These are phyloP conservation scores for Saccharata proteae DNA, from an alignment of 2,329 filamentous ascomycete genomes.

Conservation along the genomic window DNA sequence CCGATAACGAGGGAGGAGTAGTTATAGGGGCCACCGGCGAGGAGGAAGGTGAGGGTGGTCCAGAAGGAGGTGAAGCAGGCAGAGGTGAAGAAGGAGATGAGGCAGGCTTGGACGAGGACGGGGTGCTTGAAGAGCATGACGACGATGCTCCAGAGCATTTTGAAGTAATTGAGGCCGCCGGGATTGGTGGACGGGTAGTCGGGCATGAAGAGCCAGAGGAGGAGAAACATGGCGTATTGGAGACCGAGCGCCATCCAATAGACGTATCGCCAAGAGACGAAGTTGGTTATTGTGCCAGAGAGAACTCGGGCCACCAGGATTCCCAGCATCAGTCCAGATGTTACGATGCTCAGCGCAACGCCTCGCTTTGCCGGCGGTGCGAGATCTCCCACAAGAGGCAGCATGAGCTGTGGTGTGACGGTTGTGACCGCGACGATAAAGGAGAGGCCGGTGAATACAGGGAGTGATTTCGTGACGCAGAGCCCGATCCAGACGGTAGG, in stretches of 20 bases:
- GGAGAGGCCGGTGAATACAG: constrained; percentile 54
- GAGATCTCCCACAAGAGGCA: constrained; percentile 68
- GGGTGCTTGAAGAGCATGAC: constrained; percentile 54
- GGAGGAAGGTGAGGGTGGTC: constrained; percentile 69
- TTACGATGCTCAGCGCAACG: constrained; percentile 59
- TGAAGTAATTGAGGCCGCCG: constrained; percentile 49
- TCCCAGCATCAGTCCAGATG: constrained; percentile 63
- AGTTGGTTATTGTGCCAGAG: constrained; percentile 63
- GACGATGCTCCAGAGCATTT: constrained; percentile 52
- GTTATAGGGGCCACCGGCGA: constrained; percentile 56
- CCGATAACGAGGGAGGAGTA: constrained; percentile 60
- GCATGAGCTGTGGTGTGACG: constrained; percentile 64
- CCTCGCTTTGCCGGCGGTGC: constrained; percentile 58
- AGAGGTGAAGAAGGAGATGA: constrained; percentile 52
- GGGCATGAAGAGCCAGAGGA: constrained; percentile 64
- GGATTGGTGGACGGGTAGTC: constrained; percentile 69
- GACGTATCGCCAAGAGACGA: constrained; percentile 60
- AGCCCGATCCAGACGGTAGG: constrained; percentile 57
- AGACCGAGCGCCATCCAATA: constrained; percentile 67
- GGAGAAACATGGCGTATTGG: constrained; percentile 52
- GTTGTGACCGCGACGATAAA: constrained; percentile 68
- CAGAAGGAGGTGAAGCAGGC: constrained; percentile 56
- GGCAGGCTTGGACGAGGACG: constrained; percentile 55
- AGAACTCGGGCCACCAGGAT: constrained; percentile 65
- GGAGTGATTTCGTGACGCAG: constrained; percentile 54